phyloP scores from a whole-genome alignment of 2,329 filamentous ascomycete species.

The Fusarium xyrophilum region DNA sequence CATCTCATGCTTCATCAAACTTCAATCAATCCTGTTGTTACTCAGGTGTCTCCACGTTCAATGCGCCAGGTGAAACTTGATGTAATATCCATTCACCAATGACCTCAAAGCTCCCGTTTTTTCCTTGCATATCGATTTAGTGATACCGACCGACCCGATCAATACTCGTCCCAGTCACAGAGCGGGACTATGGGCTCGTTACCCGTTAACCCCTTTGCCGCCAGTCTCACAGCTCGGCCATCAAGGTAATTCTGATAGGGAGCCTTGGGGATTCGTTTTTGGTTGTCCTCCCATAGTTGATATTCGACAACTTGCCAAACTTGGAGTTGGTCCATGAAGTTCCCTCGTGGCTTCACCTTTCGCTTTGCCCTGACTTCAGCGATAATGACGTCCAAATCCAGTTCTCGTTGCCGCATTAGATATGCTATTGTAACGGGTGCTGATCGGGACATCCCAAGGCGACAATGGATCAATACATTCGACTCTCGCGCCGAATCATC shows the following conservation, averaged over 20 bases:
- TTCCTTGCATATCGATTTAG: neutral
- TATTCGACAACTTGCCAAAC: slow-evolving; percentile 45
- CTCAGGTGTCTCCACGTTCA: neutral
- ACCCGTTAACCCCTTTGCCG: slow-evolving; percentile 32
- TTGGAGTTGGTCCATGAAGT: slow-evolving; percentile 44
- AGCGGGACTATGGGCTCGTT: slow-evolving; percentile 29
- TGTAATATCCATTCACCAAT: slow-evolving; percentile 8
- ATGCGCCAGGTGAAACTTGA: slow-evolving; percentile 6
- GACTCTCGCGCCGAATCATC: slow-evolving; percentile 3
- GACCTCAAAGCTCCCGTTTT: neutral
- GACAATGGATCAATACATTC: slow-evolving; percentile 46
- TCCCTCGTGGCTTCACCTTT: slow-evolving; percentile 39
- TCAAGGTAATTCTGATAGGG: slow-evolving; percentile 36
- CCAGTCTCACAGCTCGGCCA: slow-evolving; percentile 28
- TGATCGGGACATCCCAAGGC: slow-evolving; percentile 45
- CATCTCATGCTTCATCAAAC: neutral
- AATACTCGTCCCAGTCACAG: slow-evolving; percentile 1
- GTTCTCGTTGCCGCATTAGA: slow-evolving; percentile 42
- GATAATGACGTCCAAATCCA: slow-evolving; percentile 25
- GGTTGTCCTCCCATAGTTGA: slow-evolving; percentile 42
- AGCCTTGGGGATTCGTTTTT: slow-evolving; percentile 38
- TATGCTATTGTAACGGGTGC: slow-evolving; percentile 44
- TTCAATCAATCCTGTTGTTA: neutral
- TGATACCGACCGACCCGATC: slow-evolving; percentile 3
- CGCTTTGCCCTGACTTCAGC: slow-evolving; percentile 32